Evolutionary conservation across 306 rosid genomes (phyloP), one percentile per base, ranked within the genome.

Genomic region (Heteromeles arbutifolia): DNA sequence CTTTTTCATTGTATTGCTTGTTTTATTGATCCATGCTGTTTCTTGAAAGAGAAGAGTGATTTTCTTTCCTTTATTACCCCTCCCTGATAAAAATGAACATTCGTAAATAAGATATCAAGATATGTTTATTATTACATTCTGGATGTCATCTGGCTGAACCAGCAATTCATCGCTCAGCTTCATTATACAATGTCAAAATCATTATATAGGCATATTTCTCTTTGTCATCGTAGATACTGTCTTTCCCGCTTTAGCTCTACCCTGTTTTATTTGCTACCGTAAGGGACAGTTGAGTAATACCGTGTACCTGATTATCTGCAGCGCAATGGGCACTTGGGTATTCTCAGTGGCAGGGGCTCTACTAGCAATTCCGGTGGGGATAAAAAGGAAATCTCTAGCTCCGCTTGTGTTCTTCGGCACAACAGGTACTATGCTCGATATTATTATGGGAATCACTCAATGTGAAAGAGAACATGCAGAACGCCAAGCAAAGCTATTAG

Each of bases 381-480:
- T 92, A 76, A 95, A 90, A 84, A 87, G 90, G 78, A 95, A 90
- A 76, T 95, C 97, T 59, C 73, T 95, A 9, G 97, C 91, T 9
- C 99, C 97, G 21, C 92, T 95, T 56, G 99, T 95, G 65, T 95
- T 92, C 86, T 92, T 92, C 75, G 97, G 97, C 84, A 92, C 99
- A 53, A 92, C 98, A 1, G 97, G 98, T 28, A 92, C 97, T 8
- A 92, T 92, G 98, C 88, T 95, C 21, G 97, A 95, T 78, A 95
- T 95, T 72, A 92, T 95, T 12, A 80, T 95, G 89, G 98, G 97
- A 68, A 84, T 95, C 32, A 87, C 79, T 26, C 88, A 86, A 8
- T 92, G 97, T 21, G 97, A 95, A 85, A 86, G 97, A 82, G 98
- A 92, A 80, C 97, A 92, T 14, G 97, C 96, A 0, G 97, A 95